Conservation (phyloP, 306 rosid species). For the Parietaria judaica region DNA sequence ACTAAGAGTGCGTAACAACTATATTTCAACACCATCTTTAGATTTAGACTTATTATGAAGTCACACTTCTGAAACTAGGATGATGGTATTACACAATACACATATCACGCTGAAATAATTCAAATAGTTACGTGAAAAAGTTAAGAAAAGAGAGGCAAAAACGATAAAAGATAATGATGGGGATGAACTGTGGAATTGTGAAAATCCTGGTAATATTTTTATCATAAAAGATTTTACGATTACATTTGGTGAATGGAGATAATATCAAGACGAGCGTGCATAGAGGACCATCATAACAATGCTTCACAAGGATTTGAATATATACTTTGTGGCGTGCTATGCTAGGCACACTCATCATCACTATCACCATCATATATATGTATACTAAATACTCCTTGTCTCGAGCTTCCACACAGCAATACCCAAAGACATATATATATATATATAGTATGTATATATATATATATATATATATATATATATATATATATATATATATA, state of each 20-base stretch:
- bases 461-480: no score
- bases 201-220: constrained; percentile 37
- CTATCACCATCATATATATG: constrained; percentile 33
- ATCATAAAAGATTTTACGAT: constrained; percentile 45
- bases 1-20: no score
- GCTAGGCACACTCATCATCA: constrained; percentile 61
- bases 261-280: constrained; percentile 57
- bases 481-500: no score
- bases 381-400: constrained; percentile 7
- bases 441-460: no score
- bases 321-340: constrained; percentile 43
- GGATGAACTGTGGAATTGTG: constrained; percentile 41
- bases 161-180: constrained; percentile 55
- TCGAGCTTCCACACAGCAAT: not conserved
- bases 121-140: not conserved
- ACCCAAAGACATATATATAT: not conserved
- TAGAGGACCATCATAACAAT: constrained; percentile 51
- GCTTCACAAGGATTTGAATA: constrained; percentile 24
- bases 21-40: no score
- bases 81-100: constrained; percentile 16
- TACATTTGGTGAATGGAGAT: constrained; percentile 13
- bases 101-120: not conserved
- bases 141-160: constrained; percentile 6
- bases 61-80: constrained; percentile 9
- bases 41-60: no score